phyloP scores from a whole-genome alignment of 2,329 filamentous ascomycete species.

The Pseudogymnoascus sp. region DNA sequence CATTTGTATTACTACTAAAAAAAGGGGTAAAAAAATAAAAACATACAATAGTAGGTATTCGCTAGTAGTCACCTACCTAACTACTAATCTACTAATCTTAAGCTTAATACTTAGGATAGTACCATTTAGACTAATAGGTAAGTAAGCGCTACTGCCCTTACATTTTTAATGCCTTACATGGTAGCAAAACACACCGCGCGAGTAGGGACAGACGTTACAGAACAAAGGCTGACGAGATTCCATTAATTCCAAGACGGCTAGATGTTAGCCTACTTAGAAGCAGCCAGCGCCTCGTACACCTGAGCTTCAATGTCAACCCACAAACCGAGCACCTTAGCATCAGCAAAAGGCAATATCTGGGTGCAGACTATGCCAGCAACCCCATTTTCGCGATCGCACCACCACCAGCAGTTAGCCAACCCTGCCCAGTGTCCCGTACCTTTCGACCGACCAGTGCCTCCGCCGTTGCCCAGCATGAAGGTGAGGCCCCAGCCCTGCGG shows the following conservation, averaged over 20 bases:
- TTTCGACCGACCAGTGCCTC: neutral
- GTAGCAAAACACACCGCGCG: too few species aligned
- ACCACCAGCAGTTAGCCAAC: conserved; percentile 52
- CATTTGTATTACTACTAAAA: too few species aligned
- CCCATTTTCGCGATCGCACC: conserved; percentile 50
- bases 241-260: neutral
- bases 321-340: conserved; percentile 8
- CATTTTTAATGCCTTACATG: too few species aligned
- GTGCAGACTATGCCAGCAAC: conserved; percentile 43
- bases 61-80: too few species aligned
- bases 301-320: conserved; percentile 1
- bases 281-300: conserved; percentile 2
- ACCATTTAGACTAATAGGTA: too few species aligned
- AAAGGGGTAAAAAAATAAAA: too few species aligned
- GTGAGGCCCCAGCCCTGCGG: conserved; percentile 58
- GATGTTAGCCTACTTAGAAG: neutral
- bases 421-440: conserved; percentile 41
- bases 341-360: conserved; percentile 43
- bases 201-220: too few species aligned
- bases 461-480: conserved; percentile 44
- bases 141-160: too few species aligned
- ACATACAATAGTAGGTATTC: too few species aligned
- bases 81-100: too few species aligned
- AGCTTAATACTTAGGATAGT: too few species aligned
- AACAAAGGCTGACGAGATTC: too few species aligned